Base-by-base conservation (phyloP, 1,284 basidiomycete species). In the Pseudozyma thailandica region DNA sequence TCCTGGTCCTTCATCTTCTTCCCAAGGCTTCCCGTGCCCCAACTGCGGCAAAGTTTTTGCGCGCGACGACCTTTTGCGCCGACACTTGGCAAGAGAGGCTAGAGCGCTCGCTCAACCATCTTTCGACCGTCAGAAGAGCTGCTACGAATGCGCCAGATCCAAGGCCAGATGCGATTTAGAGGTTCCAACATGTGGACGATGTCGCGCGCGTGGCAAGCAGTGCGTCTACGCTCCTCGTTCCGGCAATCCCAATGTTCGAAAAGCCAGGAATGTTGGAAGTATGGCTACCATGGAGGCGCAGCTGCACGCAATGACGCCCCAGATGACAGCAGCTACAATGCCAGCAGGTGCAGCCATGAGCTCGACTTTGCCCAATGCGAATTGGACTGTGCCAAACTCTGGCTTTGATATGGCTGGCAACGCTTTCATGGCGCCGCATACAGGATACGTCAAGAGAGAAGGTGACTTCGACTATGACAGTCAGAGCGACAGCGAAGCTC, bases 121-220 rank as follows among this genome's bases (percentile, higher is more conserved):
- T 1, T 65, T 76, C 26, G 75, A 78, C 44, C 60, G 77, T 18
- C 77, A 79, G 33, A 79, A 79, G 66, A 72, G 66, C 50, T 79
- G 77, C 49, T 72, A 72, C 42, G 75, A 77, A 42, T 79, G 77
- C 50, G 74, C 75, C 4, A 44, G 70, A 9, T 74, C 70, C 50
- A 79, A 79, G 54, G 77, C 77, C 21, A 55, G 77, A 27, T 79
- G 77, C 50, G 77, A 79, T 48, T 66, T 79, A 42, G 77, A 79
- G 26, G 75, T 79, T 1, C 77, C 77, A 8, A 54, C 74, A 1
- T 79, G 77, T 44, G 76, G 77, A 16, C 65, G 77, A 50, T 79
- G 77, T 43, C 61, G 72, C 18, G 50, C 57, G n/a, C 53, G 77
- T 33, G 69, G 69, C n/a, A 79, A 79, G 42, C 62, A 54, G 31